Evolutionary conservation across 768 basidiomycete genomes (phyloP), one percentile per base, ranked within the genome.

Genomic region (Dioszegia hungarica): DNA sequence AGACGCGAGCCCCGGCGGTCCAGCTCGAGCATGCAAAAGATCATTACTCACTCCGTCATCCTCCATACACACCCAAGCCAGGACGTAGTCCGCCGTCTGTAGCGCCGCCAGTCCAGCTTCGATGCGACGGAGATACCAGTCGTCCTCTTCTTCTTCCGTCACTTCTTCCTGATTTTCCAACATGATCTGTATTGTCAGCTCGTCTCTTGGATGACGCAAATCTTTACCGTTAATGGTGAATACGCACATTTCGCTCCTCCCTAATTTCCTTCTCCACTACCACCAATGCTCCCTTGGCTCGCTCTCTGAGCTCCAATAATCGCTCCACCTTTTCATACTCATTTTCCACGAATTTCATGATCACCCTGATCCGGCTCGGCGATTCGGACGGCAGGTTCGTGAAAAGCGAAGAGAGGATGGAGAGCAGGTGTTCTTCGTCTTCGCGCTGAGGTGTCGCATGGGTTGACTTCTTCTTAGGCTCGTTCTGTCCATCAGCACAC

Each of bases 21-120:
- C n/a, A n/a, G n/a, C n/a, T n/a, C n/a, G n/a, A n/a, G n/a, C n/a
- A n/a, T n/a, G n/a, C n/a, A n/a, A n/a, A n/a, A n/a, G n/a, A n/a
- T n/a, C n/a, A 58, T 0, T 3, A 77, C 88, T 54, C 78, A 95
- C 95, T 34, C 94, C 95, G 66, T 98, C 94, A 66, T 98, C 94
- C 77, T 99, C 95, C 92, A 97, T 93, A 54, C 85, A 82, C 25
- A 97, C 77, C 95, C 95, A 99, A 5, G 88, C 91, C 36, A 97
- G 77, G 58, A 97, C 88, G 66, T 93, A 97, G 75, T 98, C 94
- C 37, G 90, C 83, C 17, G 86, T 90, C 68, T 98, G 94, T 8
- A 98, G 76, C 1, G 86, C 87, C 70, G 88, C 91, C 40, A 95
- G 77, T 0, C 95, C 95, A 1, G 85, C 85, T 56, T 95, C 91